Conservation (phyloP, 352 stramenopile species). For the Pythium oligandrum region DNA sequence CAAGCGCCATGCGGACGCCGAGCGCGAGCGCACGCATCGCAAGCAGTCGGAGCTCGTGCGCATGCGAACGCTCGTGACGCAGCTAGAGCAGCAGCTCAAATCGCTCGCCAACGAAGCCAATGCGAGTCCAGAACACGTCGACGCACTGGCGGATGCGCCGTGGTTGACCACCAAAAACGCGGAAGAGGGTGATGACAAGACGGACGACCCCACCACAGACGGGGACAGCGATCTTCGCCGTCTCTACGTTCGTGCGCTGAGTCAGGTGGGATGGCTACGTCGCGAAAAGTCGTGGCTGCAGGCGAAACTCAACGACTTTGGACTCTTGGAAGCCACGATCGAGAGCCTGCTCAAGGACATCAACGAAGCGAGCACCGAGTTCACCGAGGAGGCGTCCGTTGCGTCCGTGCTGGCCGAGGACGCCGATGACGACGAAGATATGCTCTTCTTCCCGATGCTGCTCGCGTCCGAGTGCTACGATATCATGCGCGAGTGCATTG, state of each 20-base stretch:
- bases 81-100: constrained; percentile 18
- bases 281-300: constrained; percentile 18
- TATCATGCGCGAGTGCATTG: constrained; percentile 22
- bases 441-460: constrained; percentile 13
- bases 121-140: too few relatives aligned
- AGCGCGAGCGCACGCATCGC: constrained; percentile 23
- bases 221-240: constrained; percentile 1
- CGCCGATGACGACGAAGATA: neutral
- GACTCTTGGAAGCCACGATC: constrained; percentile 18
- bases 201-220: too few relatives aligned
- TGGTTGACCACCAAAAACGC: neutral
- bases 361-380: constrained; percentile 14
- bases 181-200: too few relatives aligned
- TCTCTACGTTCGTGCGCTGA: constrained; percentile 20
- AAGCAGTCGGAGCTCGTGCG: constrained; percentile 19
- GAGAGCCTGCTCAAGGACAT: constrained; percentile 22
- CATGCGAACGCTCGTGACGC: constrained; percentile 19
- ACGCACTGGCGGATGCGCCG: neutral
- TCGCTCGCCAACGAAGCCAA: constrained; percentile 2
- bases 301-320: constrained; percentile 18
- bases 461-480: constrained; percentile 21
- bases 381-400: too few relatives aligned
- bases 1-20: constrained; percentile 22
- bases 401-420: neutral
- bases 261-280: constrained; percentile 16